Evolutionary conservation across 2,329 filamentous ascomycete species (phyloP).

Genomic region (Colletotrichum tropicale): DNA sequence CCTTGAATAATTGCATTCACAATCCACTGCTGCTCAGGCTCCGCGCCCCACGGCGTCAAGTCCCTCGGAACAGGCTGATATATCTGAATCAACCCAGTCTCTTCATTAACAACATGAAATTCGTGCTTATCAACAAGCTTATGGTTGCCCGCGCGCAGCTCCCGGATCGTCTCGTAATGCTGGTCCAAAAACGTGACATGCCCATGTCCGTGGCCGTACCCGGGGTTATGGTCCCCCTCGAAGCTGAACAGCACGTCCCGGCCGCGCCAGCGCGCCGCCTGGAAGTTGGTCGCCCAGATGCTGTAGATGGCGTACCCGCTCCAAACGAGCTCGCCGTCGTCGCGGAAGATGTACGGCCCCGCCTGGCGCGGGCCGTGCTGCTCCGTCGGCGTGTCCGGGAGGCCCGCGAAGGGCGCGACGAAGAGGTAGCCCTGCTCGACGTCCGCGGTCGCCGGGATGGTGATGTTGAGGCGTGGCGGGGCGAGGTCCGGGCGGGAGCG

Average conservation of each 20-base stretch:
- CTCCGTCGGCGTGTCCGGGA: constrained; percentile 32
- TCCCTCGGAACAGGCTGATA: constrained; percentile 54
- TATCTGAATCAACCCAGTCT: constrained; percentile 57
- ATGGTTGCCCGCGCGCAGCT: constrained; percentile 56
- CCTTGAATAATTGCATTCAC: constrained; percentile 59
- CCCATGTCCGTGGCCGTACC: constrained; percentile 58
- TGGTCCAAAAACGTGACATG: constrained; percentile 57
- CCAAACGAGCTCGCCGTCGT: constrained; percentile 61
- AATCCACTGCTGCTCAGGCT: constrained; percentile 57
- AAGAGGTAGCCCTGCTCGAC: constrained; percentile 50
- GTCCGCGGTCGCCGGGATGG: constrained; percentile 41
- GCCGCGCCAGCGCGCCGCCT: constrained; percentile 52
- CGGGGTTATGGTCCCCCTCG: constrained; percentile 55
- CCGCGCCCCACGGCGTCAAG: constrained; percentile 49
- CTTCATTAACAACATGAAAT: constrained; percentile 56
- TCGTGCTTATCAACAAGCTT: constrained; percentile 59
- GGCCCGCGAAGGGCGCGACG: constrained; percentile 41
- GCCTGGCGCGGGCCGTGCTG: constrained; percentile 54
- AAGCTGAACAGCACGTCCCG: constrained; percentile 58
- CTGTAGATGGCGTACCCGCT: constrained; percentile 58
- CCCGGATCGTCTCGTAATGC: constrained; percentile 58
- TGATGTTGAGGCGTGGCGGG: constrained; percentile 42
- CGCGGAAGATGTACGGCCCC: constrained; percentile 59
- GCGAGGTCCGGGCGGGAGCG: constrained; percentile 30
- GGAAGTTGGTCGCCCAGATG: constrained; percentile 60